These are phyloP conservation scores for Auricularia sp. DNA, from an alignment of 768 basidiomycete species.

Conservation along the genomic window DNA sequence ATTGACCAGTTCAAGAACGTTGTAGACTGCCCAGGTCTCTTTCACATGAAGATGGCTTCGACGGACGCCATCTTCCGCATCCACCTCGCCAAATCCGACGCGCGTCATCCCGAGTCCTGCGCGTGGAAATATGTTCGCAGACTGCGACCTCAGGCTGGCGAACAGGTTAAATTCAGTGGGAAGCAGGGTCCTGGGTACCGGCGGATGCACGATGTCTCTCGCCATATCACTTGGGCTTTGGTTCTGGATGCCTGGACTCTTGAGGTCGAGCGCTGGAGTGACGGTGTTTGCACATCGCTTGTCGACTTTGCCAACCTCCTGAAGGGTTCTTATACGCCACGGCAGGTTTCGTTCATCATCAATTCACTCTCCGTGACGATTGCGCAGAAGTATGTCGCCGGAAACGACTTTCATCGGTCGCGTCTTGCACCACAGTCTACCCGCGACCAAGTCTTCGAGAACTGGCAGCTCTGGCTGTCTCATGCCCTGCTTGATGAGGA, in stretches of 20 bases:
- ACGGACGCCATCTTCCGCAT: conserved; percentile 15
- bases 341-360: neutral
- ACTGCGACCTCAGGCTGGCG: conserved; percentile 23
- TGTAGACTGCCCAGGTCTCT: conserved; percentile 25
- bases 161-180: conserved; percentile 16
- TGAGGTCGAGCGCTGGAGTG: neutral
- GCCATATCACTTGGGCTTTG: conserved; percentile 19
- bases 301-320: neutral
- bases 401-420: neutral
- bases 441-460: neutral
- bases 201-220: conserved; percentile 27
- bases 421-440: neutral
- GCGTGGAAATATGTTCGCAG: neutral
- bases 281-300: neutral
- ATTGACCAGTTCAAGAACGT: conserved; percentile 23
- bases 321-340: neutral
- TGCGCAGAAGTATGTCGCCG: neutral
- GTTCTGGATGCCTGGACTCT: conserved; percentile 24
- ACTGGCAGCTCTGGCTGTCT: neutral
- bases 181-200: conserved; percentile 23
- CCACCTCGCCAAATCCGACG: conserved; percentile 8
- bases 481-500: neutral
- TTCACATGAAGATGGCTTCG: conserved; percentile 28
- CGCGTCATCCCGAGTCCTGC: conserved; percentile 8
- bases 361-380: neutral